These are phyloP conservation scores for Aspergillus asperescens DNA, from an alignment of 495 filamentous ascomycete species.

Conservation along the genomic window DNA sequence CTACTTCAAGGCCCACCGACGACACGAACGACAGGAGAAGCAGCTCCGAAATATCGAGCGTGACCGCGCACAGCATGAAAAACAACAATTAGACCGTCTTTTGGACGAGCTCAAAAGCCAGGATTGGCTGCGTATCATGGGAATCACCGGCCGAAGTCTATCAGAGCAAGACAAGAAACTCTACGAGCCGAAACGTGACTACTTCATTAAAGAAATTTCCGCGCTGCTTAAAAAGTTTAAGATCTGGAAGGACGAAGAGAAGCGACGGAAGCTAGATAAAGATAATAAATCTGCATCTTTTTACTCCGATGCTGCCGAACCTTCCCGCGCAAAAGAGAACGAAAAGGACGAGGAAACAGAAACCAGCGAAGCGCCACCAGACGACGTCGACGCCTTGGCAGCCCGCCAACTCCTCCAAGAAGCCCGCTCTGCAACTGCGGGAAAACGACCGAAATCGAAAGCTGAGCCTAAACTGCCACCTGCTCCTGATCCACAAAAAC, in stretches of 20 bases:
- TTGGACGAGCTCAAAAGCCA: constrained; percentile 82
- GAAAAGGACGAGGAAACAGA: constrained; percentile 28
- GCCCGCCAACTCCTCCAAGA: constrained; percentile 72
- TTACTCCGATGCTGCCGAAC: constrained; percentile 19
- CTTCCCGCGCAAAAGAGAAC: not conserved
- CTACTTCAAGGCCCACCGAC: constrained; percentile 66
- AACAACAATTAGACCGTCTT: constrained; percentile 76
- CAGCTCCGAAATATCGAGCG: constrained; percentile 90
- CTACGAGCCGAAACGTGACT: constrained; percentile 77
- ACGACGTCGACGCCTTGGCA: constrained; percentile 69
- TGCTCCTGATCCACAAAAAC: constrained; percentile 39
- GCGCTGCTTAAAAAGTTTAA: constrained; percentile 80
- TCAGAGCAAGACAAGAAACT: constrained; percentile 77
- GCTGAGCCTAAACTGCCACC: constrained; percentile 6
- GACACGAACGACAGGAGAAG: constrained; percentile 83
- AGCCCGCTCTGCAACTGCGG: constrained; percentile 43
- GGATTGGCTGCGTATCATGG: constrained; percentile 92
- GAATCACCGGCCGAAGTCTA: constrained; percentile 63
- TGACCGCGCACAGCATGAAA: constrained; percentile 86
- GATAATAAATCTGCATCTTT: constrained; percentile 44
- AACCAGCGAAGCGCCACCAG: constrained; percentile 50
- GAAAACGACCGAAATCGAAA: constrained; percentile 26
- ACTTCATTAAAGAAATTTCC: constrained; percentile 76
- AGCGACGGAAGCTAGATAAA: constrained; percentile 64
- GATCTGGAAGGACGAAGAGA: constrained; percentile 85